Evolutionary conservation across 352 stramenopile genomes (phyloP), one percentile per base, ranked within the genome.

Genomic region (Pelagophyceae sp.): DNA sequence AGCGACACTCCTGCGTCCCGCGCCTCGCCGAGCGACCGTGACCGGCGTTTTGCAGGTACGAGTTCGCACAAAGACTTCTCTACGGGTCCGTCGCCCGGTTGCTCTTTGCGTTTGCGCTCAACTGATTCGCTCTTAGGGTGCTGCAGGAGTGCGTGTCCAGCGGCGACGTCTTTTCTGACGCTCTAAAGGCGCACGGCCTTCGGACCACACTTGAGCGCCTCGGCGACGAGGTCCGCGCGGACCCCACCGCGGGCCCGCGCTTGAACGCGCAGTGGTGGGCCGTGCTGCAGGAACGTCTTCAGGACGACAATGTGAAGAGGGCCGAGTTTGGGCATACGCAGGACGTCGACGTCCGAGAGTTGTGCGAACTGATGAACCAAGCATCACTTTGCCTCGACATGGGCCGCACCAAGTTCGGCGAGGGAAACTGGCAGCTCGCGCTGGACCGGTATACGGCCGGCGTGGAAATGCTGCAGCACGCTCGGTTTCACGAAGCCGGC

Each of bases 361-460:
- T 58, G 35, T 74, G 67, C 38, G 11, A 2, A 5, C 1, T 35
- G 15, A 2, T 74, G 67, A 74, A 74, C 38, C 38, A 58, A n/a
- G 67, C 35, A 2, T 6, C 1, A 1, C 20, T 58, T 5, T 58
- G 27, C 19, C 67, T 50, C 17, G 67, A 51, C 1, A 58, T 74
- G 35, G 67, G 35, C 27, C 25, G 0, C 0, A 5, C 1, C 1
- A 74, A 74, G 38, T 74, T 31, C 5, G 17, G 35, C 2, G 67
- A 74, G n/a, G 2, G n/a, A 23, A 51, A 58, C 27, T 74, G 35
- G 17, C 35, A 58, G 15, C 20, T 37, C 23, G 67, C 67, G 2
- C 29, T 58, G 15, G 67, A 74, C 20, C 67, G 67, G 17, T 74
- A 74, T 37, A 37, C 33, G 67, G 33, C 17, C 1, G 67, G 67